These are phyloP conservation scores for Fagus sylvatica DNA, from an alignment of 306 rosid species.

Conservation along the genomic window DNA sequence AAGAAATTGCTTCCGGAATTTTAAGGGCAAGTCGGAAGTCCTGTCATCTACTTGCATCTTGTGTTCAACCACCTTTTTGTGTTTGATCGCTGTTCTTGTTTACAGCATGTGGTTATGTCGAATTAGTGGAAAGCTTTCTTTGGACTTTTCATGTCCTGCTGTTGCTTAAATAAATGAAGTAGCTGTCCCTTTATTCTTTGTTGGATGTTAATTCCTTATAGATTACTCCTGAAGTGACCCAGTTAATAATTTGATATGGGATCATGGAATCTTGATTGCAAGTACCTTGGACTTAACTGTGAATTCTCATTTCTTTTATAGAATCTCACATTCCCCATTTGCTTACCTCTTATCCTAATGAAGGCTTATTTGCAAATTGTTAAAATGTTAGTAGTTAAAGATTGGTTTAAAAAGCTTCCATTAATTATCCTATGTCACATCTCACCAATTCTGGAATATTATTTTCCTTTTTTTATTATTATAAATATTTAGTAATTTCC, in stretches of 20 bases:
- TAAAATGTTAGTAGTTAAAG: background rate
- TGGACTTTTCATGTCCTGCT: constrained; percentile 27
- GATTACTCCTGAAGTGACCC: background rate
- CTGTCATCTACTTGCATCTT: constrained; percentile 12
- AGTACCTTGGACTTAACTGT: background rate
- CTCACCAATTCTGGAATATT: no score
- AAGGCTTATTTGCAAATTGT: background rate
- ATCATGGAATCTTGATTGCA: background rate
- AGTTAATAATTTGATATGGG: background rate
- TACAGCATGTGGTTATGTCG: constrained; percentile 22
- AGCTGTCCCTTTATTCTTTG: constrained; percentile 14
- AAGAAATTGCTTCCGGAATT: constrained; percentile 30
- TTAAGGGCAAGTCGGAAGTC: constrained; percentile 33
- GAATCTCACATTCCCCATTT: background rate
- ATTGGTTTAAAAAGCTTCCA: no score
- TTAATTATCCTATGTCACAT: no score
- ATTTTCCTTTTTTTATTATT: no score
- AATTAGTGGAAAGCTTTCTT: constrained; percentile 32
- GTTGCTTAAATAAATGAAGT: constrained; percentile 28
- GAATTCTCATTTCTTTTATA: background rate
- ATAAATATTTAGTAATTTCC: no score
- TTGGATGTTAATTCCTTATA: background rate
- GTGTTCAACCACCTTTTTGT: constrained; percentile 31
- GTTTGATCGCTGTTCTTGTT: constrained; percentile 32
- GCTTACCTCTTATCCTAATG: background rate